Evolutionary conservation across 805 yeast genomes (phyloP).

Genomic region (Jamesozyma lodderae): DNA sequence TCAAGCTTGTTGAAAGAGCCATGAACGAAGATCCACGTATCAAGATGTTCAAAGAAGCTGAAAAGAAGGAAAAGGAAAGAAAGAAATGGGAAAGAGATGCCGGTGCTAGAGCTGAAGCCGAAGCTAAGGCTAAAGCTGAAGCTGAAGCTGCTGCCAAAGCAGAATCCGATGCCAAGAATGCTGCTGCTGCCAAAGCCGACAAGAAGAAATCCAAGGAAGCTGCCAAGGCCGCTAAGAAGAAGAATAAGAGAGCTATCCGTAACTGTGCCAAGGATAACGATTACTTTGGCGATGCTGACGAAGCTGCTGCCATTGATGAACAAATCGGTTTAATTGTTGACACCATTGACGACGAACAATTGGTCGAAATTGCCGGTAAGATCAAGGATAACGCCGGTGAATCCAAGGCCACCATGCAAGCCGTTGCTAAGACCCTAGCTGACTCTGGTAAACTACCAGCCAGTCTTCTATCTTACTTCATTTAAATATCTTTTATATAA

Average conservation of each 20-base stretch:
- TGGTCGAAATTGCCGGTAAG: conserved; percentile 65
- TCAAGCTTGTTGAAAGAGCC: conserved; percentile 82
- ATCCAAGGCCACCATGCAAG: conserved; percentile 52
- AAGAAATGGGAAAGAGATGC: conserved; percentile 98
- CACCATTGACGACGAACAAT: conserved; percentile 66
- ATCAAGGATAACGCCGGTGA: conserved; percentile 45
- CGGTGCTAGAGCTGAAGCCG: conserved; percentile 94
- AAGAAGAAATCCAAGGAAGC: conserved; percentile 94
- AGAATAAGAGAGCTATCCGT: conserved; percentile 87
- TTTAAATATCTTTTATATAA: conserved; percentile 10
- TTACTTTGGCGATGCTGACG: conserved; percentile 73
- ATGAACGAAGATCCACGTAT: conserved; percentile 90
- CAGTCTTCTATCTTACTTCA: conserved; percentile 46
- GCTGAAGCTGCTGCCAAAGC: conserved; percentile 77
- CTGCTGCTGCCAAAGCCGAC: conserved; percentile 55
- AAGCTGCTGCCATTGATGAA: conserved; percentile 59
- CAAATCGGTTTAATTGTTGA: conserved; percentile 78
- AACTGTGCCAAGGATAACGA: conserved; percentile 69
- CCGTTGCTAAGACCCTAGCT: conserved; percentile 43
- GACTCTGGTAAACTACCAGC: conserved; percentile 49
- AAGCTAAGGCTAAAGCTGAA: conserved; percentile 76
- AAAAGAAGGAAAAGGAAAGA: conserved; percentile 88
- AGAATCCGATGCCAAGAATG: conserved; percentile 63
- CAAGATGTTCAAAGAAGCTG: conserved; percentile 84
- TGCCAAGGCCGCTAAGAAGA: conserved; percentile 85